A percentile compares a stretch with the other conserved stretches of the same genome.
These are phyloP conservation scores for Tubosaeta sp. DNA, from an alignment of 768 basidiomycete species.

Conservation along the genomic window DNA sequence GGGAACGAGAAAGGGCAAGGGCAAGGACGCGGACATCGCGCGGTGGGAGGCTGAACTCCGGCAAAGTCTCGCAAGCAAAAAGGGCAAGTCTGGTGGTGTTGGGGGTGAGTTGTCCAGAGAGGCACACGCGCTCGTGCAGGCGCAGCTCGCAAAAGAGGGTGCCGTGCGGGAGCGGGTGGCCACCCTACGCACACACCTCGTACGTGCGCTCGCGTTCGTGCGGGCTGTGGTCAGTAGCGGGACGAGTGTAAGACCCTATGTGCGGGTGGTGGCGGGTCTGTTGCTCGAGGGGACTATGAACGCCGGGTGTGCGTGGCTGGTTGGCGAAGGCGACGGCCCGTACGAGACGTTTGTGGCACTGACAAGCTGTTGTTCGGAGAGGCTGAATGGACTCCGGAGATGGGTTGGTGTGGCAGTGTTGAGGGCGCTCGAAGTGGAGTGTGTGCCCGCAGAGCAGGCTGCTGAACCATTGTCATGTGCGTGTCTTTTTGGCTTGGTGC, in stretches of 20 bases:
- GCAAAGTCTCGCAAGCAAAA: constrained; percentile 78
- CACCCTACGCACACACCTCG: constrained; percentile 48
- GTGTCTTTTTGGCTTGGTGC: neutral
- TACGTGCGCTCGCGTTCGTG: constrained; percentile 69
- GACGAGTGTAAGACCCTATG: constrained; percentile 47
- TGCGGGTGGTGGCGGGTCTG: constrained; percentile 54
- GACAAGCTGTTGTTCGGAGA: constrained; percentile 64
- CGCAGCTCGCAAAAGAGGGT: constrained; percentile 79
- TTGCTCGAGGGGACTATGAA: constrained; percentile 65
- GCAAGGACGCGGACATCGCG: constrained; percentile 85
- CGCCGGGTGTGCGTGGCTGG: constrained; percentile 50
- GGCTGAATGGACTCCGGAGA: constrained; percentile 60
- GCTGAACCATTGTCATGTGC: constrained; percentile 58
- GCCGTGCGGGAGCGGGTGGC: constrained; percentile 59
- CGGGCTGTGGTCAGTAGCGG: constrained; percentile 50
- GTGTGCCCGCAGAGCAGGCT: constrained; percentile 68
- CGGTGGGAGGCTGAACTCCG: constrained; percentile 97
- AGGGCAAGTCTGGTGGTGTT: constrained; percentile 38
- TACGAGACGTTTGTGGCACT: constrained; percentile 77
- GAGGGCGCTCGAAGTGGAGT: constrained; percentile 59
- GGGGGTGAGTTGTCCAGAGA: constrained; percentile 63
- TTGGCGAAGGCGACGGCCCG: constrained; percentile 37
- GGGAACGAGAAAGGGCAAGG: constrained; percentile 70
- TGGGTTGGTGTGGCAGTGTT: constrained; percentile 86
- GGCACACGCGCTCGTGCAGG: constrained; percentile 77